Base-by-base conservation (phyloP, 2,329 filamentous ascomycete species). In the Arthroderma sp. region DNA sequence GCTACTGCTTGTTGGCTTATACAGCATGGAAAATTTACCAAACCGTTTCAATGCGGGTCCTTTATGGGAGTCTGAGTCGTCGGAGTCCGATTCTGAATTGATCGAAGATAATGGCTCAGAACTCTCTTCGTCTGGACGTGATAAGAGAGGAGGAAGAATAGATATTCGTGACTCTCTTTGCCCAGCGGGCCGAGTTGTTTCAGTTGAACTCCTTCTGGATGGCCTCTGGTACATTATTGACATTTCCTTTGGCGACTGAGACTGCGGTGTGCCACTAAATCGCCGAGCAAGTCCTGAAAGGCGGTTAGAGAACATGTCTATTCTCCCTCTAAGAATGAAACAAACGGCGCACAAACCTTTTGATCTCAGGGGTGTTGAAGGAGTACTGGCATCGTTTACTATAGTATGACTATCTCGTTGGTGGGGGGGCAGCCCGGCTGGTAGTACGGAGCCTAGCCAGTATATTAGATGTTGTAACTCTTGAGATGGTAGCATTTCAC, bases 371-470 rank as follows among this genome's bases (percentile, higher is more conserved):
- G 53, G 49, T 5, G 39, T 46, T 2, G 33, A 11, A 10, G 49
- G 48, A 5, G 37, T 40, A 38, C 54, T 54, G 52, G 59, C 58
- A 53, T 56, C 58, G 51, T 34, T 53, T 50, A 7, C 55, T 47
- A 28, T 45, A 44, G 1, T 39, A 43, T 30, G 44, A 5, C 33
- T 41, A n/a, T 65, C 63, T 41, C 60, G 61, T 37, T 58, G 59
- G 5, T 61, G 56, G n/a, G 57, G 58, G 3, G 61, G 56, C 29
- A 67, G 53, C 10, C 64, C 59, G n/a, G 59, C 62, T 3, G 63
- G 62, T 4, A 57, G 61, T 45, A 63, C 60, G 48, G 62, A 61
- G 30, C 58, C 65, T 66, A 38, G n/a, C 6, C 34, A 42, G 42
- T n/a, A 22, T 1, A 42, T 43, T 38, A 42, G 44, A 22, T 10